These are phyloP conservation scores for Rhodocollybia butyracea DNA, from an alignment of 768 basidiomycete genomes.

Conservation along the genomic window DNA sequence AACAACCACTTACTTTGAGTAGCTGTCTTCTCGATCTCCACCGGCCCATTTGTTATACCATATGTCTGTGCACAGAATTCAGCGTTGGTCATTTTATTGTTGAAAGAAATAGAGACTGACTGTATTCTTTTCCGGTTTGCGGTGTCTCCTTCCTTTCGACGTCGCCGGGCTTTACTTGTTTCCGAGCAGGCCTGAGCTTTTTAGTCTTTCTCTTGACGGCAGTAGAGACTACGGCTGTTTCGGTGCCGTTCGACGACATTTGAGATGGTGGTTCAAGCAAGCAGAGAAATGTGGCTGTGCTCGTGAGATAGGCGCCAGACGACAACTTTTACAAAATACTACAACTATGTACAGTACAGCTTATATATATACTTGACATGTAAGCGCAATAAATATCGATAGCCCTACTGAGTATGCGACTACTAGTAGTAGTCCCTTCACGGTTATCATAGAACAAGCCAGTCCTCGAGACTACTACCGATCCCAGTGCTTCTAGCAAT, in stretches of 20 bases:
- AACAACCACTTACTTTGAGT: constrained; percentile 72
- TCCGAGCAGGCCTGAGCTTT: constrained; percentile 87
- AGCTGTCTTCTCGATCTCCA: constrained; percentile 93
- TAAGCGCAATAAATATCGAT: neutral
- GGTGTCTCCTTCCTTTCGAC: constrained; percentile 85
- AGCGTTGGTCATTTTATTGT: neutral
- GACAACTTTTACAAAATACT: too few species aligned
- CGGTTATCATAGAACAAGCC: neutral
- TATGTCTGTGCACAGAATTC: constrained; percentile 55
- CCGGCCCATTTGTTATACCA: constrained; percentile 99
- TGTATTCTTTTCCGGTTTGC: constrained; percentile 96
- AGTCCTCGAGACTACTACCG: constrained; percentile 4
- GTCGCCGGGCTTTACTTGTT: constrained; percentile 88
- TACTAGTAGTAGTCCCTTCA: too few species aligned
- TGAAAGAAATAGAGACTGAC: constrained; percentile 42
- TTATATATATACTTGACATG: too few species aligned
- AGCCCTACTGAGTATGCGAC: too few species aligned
- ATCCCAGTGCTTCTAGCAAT: constrained; percentile 6
- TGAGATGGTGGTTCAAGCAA: neutral
- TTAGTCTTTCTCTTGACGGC: constrained; percentile 34
- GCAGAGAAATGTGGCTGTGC: neutral
- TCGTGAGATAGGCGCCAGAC: too few species aligned
- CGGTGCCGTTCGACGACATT: constrained; percentile 8
- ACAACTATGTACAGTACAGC: too few species aligned
- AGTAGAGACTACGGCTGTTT: neutral